Percentiles rank a stretch among this genome's conserved stretches.
Evolutionary conservation across 305 asterid genomes (phyloP).

Genomic region (Fraxinus paxiana): DNA sequence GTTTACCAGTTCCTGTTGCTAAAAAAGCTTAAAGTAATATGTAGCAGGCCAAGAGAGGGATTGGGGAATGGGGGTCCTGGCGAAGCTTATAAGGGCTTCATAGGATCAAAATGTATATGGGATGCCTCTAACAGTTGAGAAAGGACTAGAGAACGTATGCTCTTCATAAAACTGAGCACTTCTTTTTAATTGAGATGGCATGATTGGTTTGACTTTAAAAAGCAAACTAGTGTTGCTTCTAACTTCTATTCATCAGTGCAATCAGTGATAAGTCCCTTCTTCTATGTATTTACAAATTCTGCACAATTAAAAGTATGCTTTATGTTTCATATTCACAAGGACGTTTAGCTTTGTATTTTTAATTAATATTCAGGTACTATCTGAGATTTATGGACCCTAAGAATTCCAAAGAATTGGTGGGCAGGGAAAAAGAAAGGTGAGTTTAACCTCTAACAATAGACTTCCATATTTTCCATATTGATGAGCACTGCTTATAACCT

Average conservation of each 20-base stretch:
- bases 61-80: neutral
- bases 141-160: neutral
- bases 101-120: neutral
- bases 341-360: neutral
- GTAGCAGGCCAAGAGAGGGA: neutral
- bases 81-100: neutral
- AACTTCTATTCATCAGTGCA: slow-evolving; percentile 4
- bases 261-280: neutral
- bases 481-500: slow-evolving; percentile 7
- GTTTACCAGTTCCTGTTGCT: neutral
- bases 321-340: neutral
- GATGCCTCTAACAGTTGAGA: neutral
- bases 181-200: neutral
- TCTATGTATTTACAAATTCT: neutral
- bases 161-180: neutral
- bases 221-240: neutral
- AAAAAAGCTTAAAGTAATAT: neutral
- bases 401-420: slow-evolving; percentile 71
- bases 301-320: neutral
- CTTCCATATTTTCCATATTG: neutral
- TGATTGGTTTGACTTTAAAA: slow-evolving; percentile 2
- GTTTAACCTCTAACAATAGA: slow-evolving; percentile 22
- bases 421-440: slow-evolving; percentile 79
- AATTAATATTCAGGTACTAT: slow-evolving; percentile 68
- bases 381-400: slow-evolving; percentile 94